Evolutionary conservation across 2,329 filamentous ascomycete genomes (phyloP).

Genomic region (Exserohilum rostratum): DNA sequence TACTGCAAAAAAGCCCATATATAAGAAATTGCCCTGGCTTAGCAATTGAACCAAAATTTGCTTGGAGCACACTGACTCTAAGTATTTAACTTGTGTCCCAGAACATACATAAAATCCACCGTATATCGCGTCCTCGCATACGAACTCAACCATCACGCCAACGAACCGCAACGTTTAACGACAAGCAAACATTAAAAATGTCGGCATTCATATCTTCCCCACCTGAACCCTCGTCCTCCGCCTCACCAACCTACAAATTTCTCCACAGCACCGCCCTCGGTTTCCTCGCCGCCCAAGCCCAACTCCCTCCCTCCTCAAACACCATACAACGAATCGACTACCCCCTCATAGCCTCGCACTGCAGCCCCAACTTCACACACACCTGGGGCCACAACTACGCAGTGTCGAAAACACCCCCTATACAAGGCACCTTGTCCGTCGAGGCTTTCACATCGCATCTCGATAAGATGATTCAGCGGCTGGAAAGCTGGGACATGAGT

Average conservation of each 20-base stretch:
- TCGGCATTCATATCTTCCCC: background rate
- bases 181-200: background rate
- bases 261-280: conserved; percentile 22
- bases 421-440: conserved; percentile 24
- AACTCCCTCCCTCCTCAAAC: conserved; percentile 4
- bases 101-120: too few relatives aligned
- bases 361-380: conserved; percentile 26
- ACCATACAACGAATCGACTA: conserved; percentile 18
- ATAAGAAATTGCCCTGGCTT: too few relatives aligned
- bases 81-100: too few relatives aligned
- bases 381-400: conserved; percentile 41
- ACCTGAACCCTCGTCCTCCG: background rate
- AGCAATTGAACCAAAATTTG: background rate
- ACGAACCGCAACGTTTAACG: too few relatives aligned
- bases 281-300: conserved; percentile 25
- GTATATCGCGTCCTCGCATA: too few relatives aligned
- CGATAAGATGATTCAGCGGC: conserved; percentile 23
- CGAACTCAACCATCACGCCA: too few relatives aligned
- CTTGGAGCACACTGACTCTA: too few relatives aligned
- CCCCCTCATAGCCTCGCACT: conserved; percentile 22
- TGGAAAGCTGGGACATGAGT: conserved; percentile 29
- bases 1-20: too few relatives aligned
- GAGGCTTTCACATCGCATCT: conserved; percentile 32
- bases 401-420: conserved; percentile 24
- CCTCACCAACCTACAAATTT: conserved; percentile 16